Base-by-base conservation (phyloP, 2,329 filamentous ascomycete genomes). In the Tolypocladium paradoxum region DNA sequence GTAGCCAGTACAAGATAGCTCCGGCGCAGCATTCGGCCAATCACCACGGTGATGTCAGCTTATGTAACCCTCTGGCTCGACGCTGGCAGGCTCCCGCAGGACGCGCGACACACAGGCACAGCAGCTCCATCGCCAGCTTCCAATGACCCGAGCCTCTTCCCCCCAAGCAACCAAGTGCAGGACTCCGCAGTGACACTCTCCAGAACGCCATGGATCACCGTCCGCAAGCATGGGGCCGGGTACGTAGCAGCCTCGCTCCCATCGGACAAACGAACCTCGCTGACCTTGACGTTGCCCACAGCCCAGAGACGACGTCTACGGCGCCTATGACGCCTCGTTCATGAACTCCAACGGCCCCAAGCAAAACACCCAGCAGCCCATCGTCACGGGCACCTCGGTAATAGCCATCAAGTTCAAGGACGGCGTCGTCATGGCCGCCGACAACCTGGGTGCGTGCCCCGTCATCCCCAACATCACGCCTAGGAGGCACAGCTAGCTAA, bases 231-330 rank as follows among this genome's bases (percentile, higher is more conserved):
- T 87, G 84, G 84, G 84, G 84, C 60, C 82, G 84, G 74, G 83
- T 87, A 79, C 67, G 82, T 75, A 50, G 37, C 47, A 29, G 34
- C 27, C 43, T n/a, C 6, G 18, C 18, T 6, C 29, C 43, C 27
- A 9, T n/a, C n/a, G 2, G 16, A 29, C 43, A 6, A 20, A 14
- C 43, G 27, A 47, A 6, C 43, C 20, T 33, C 43, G 51, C 56
- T 64, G 56, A 62, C 52, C 51, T 54, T 46, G 27, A 22, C 18
- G 34, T 34, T n/a, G n/a, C 45, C 52, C 47, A 57, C 65, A 99
- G 93, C 93, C 93, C 68, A 87, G 93, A 80, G 89, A 99, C 73
- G 93, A 99, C 72, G 79, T 97, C 67, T 99, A 97, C 75, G 93
- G 93, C 64, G 78, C 87, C 65, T 99, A 99, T 73, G 89, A 97